Evolutionary conservation across 2,329 filamentous ascomycete species (phyloP), one percentile per base, ranked within the genome.

Genomic region (Pseudocercospora crystallina): DNA sequence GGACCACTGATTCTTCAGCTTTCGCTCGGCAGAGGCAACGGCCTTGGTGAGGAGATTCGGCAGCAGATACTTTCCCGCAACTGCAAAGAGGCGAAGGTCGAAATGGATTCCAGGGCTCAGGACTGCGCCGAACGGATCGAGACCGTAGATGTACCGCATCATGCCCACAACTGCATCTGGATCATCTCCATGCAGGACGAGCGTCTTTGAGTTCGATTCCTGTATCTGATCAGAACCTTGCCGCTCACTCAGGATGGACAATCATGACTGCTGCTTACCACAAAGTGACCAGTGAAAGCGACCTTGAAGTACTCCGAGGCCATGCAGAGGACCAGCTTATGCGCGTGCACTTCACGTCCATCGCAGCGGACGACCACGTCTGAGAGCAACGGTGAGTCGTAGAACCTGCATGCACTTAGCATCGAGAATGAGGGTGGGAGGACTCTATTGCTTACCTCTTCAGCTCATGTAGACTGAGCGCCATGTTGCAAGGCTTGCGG

Each of bases 31-130:
- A 12, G 10, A 7, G n/a, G 14, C 29, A 4, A 17, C 35, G 13
- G 45, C 34, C 4, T 34, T 11, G 7, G 29, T 35, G 38, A 43
- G 38, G 8, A 49, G 41, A 11, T 15, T 34, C 1, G 40, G 41
- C 11, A 53, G 13, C n/a, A 42, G 17, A 31, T 53, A 53, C 42
- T 53, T 53, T 13, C 40, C 41, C 3, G 41, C 47, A 9, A 53
- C 46, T 5, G 33, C 41, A 33, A 40, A 53, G 3, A 49, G 29
- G 15, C 33, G 12, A n/a, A 53, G 9, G 34, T 33, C 26, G 50
- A 43, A 42, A 26, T 45, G 11, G 17, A 29, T 13, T 8, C 31
- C 8, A 8, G 34, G 11, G 8, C 7, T 34, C 33, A 36, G n/a
- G 20, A n/a, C 5, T 20, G 17, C 36, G 11, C 11, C 4, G 14